Base-by-base conservation (phyloP, 2,329 filamentous ascomycete species). In the Colletotrichum costaricense region DNA sequence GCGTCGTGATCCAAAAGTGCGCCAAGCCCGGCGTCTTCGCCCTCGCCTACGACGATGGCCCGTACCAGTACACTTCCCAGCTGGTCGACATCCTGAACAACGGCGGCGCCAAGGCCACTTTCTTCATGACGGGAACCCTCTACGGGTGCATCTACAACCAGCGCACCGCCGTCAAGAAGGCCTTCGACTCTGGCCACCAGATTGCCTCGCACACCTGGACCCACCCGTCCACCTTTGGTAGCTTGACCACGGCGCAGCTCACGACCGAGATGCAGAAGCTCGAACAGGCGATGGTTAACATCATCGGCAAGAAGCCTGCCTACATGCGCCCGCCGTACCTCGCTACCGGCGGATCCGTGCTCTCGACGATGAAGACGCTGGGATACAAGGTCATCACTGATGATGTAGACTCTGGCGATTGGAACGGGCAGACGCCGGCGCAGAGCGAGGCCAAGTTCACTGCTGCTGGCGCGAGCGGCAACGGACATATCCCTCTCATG, bases 351-450 rank as follows among this genome's bases (percentile, higher is more conserved):
- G 85, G 84, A 26, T 78, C 82, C 71, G 82, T 87, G 55, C 79
- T 87, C 60, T 77, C 78, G 22, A 83, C 82, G 16, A 82, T 87
- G 82, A 77, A 77, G 69, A 75, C 81, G 67, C 79, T 91, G 63
- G 88, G 88, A 69, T 91, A 91, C 83, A 89, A 90, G 78, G 86
- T 91, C 77, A 87, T 89, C 77, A 91, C 89, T 76, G 85, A 91
- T 77, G 88, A 92, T 74, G 82, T 92, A 62, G 90, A 92, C 78
- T 86, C 89, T 1, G 87, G 89, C 63, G 90, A 92, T 81, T 92
- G 91, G 85, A 87, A 90, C 77, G 86, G 88, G 64, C 81, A 86
- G 72, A 82, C 84, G 4, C 83, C 88, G 0, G 78, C 81, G 68
- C 86, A 88, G 79, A 87, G 88, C 77, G 84, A 91, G 82, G 81